A percentile compares a stretch with the other conserved stretches of the same genome.
phyloP scores from a whole-genome alignment of 2,329 filamentous ascomycete species.

The Zalaria sp. region DNA sequence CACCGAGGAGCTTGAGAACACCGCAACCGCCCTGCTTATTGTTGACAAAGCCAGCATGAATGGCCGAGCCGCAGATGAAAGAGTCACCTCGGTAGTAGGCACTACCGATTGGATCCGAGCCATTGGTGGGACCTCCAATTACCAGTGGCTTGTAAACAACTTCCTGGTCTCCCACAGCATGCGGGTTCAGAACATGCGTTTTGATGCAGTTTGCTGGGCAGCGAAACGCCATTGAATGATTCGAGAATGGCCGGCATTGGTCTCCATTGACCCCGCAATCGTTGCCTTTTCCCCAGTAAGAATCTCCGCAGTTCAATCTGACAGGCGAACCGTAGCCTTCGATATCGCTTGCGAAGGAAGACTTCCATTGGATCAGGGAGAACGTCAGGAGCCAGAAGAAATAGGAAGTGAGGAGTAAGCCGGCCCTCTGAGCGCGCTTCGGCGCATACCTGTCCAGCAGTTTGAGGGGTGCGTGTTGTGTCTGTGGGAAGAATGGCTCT shows the following conservation, averaged over 20 bases:
- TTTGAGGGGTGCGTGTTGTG: constrained; percentile 54
- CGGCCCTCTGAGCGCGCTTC: constrained; percentile 42
- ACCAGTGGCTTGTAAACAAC: constrained; percentile 41
- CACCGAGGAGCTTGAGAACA: constrained; percentile 60
- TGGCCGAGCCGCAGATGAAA: constrained; percentile 72
- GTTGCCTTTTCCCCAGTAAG: constrained; percentile 59
- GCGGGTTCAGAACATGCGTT: constrained; percentile 52
- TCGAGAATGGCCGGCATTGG: constrained; percentile 60
- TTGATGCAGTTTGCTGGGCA: constrained; percentile 60
- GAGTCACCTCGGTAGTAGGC: constrained; percentile 77
- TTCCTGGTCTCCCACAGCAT: constrained; percentile 58
- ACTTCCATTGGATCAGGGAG: constrained; percentile 51
- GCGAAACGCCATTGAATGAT: constrained; percentile 55
- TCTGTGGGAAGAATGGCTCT: constrained; percentile 41
- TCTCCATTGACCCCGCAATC: constrained; percentile 61
- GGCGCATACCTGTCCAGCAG: constrained; percentile 51
- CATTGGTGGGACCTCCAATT: constrained; percentile 35
- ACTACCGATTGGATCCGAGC: constrained; percentile 23
- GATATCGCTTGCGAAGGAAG: constrained; percentile 46
- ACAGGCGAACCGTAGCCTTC: constrained; percentile 52
- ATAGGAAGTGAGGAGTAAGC: constrained; percentile 45
- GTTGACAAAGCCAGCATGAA: constrained; percentile 67
- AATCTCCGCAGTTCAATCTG: constrained; percentile 50
- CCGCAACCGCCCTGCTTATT: constrained; percentile 66
- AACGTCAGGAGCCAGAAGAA: constrained; percentile 57